Base-by-base conservation (phyloP, 1,139 yeast species). In the Candida freyschussii region DNA sequence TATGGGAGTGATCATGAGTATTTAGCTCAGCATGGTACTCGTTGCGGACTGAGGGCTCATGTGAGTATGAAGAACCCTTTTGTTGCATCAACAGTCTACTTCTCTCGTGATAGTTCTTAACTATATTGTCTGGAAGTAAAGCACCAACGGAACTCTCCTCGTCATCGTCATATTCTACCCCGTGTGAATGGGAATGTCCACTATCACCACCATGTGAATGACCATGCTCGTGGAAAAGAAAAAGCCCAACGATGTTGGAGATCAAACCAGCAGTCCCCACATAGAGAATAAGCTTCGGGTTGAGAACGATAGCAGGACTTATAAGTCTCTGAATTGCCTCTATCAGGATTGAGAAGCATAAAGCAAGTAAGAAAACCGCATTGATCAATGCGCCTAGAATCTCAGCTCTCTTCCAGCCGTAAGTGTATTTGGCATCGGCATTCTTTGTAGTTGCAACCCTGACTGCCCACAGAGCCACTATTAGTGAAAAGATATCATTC, bases 331-430 rank as follows among this genome's bases (percentile, higher is more conserved):
- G 96, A 41, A 91, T 64, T 11, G 98, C 96, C 60, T 91, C 98
- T 44, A 91, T 75, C 50, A 86, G 75, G 52, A 91, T 91, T 24
- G 96, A 80, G 57, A 91, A 80, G 57, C 98, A 91, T 45, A 91
- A 69, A 0, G 97, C 98, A 44, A 91, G 67, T 44, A 91, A 62
- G 50, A 91, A 91, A 11, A 91, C 96, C 2, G 96, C 96, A 54
- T 91, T 91, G 47, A 91, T 74, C 41, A 91, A 68, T 5, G 98
- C 98, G 40, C 96, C 96, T 48, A 86, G 70, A 44, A 87, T 89
- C 62, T 85, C 97, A 6, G 96, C 97, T 53, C 96, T 71, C 61
- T 85, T 94, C 95, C 96, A 85, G 10, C 96, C 97, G 52, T 89
- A 89, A 5, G 96, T 89, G 60, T 84, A 89, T 41, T 76, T 77